phyloP scores from a whole-genome alignment of 371 early-diverging fungal genomes.

The Blakeslea trispora region DNA sequence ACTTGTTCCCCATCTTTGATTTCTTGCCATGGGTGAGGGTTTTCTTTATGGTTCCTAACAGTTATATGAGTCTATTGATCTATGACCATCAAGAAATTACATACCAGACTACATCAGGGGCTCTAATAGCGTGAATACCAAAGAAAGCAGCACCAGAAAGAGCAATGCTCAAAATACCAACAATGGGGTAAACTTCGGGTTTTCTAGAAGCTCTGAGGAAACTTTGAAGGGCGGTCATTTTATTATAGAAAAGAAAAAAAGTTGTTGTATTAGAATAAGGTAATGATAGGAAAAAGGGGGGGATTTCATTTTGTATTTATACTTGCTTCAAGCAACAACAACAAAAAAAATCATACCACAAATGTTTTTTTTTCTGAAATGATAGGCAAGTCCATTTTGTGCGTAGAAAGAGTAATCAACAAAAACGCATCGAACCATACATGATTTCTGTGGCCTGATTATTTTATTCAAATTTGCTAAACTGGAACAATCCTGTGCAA shows the following conservation, averaged over 20 bases:
- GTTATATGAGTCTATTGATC: not conserved
- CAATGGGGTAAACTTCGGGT: constrained; percentile 43
- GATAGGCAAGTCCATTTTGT: not conserved
- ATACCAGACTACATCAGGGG: constrained; percentile 45
- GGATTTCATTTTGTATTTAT: not conserved
- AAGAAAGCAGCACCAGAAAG: constrained; percentile 39
- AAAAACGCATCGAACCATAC: not conserved
- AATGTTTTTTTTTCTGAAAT: not conserved
- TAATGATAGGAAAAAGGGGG: not conserved
- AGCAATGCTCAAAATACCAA: constrained; percentile 40
- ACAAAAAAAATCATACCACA: constrained; percentile 11
- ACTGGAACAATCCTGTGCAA: too few species aligned
- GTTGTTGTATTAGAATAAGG: too few species aligned
- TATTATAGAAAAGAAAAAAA: not conserved
- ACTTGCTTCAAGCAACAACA: not conserved
- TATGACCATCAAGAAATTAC: constrained; percentile 2
- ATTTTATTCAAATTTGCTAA: not conserved
- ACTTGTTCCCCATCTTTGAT: constrained; percentile 46
- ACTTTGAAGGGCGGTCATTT: constrained; percentile 16
- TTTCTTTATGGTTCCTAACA: constrained; percentile 19
- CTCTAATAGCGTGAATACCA: constrained; percentile 27
- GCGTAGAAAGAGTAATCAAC: too few species aligned
- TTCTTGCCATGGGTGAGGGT: constrained; percentile 30
- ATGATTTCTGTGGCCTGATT: not conserved
- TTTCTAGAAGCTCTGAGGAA: constrained; percentile 42